A percentile compares a stretch with the other conserved stretches of the same genome.
Conservation (phyloP, 164 flowering plant genomes). For the Kalanchoe fedtschenkoi region DNA sequence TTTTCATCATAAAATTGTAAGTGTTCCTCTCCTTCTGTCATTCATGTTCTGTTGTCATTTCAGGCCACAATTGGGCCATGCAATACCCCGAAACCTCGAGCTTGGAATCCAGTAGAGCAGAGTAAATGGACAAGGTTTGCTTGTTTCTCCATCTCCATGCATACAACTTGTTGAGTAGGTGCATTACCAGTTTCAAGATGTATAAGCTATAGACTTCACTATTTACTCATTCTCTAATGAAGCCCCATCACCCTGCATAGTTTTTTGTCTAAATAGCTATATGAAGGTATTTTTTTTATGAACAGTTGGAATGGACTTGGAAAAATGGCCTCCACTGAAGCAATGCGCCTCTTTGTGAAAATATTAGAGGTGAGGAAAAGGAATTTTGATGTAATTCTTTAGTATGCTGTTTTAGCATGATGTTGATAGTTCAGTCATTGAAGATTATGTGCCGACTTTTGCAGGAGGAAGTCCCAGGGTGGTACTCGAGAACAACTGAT, state of each 20-base stretch:
- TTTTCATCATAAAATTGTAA: background rate
- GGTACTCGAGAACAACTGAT: conserved; percentile 91
- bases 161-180: background rate
- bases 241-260: too few relatives aligned
- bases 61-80: conserved; percentile 97
- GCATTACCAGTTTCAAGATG: background rate
- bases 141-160: background rate
- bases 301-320: conserved; percentile 93
- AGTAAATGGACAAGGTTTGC: conserved; percentile 93
- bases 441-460: conserved; percentile 10
- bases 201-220: background rate
- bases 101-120: conserved; percentile 85
- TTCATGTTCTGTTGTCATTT: conserved; percentile 11
- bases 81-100: conserved; percentile 73
- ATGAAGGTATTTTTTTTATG: background rate
- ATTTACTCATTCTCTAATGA: too few relatives aligned
- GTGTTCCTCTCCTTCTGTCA: background rate
- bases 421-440: background rate
- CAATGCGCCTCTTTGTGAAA: conserved; percentile 99
- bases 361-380: conserved; percentile 70
- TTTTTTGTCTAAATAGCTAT: conserved; percentile 1
- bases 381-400: conserved; percentile 1
- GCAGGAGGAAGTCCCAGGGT: conserved; percentile 97
- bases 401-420: too few relatives aligned
- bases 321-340: conserved; percentile 83